Conservation (phyloP, 495 filamentous ascomycete species). For the Hypoxylon lienhwacheense region DNA sequence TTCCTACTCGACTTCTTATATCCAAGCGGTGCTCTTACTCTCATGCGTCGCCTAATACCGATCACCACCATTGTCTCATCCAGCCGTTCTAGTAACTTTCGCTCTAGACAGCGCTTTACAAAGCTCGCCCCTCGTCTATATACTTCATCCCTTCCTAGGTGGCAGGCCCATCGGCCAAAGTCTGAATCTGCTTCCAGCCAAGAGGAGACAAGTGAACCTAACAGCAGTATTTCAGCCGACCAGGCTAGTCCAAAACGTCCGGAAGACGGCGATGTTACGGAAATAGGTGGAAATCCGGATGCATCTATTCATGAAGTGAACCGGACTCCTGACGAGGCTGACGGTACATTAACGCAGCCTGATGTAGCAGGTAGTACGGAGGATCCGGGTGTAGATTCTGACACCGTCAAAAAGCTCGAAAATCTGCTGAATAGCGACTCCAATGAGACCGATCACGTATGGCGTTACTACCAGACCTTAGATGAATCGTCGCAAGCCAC, state of each 20-base stretch:
- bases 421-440: slow-evolving; percentile 7
- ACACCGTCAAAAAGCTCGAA: slow-evolving; percentile 10
- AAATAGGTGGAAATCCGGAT: neutral
- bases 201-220: slow-evolving; percentile 1
- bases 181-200: neutral
- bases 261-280: neutral
- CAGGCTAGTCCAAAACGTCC: neutral
- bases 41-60: slow-evolving; percentile 46
- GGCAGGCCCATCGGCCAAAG: neutral
- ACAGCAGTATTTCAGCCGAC: neutral
- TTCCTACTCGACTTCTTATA: slow-evolving; percentile 67
- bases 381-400: neutral
- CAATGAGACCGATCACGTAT: slow-evolving; percentile 24
- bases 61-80: slow-evolving; percentile 15
- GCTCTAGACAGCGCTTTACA: slow-evolving; percentile 8
- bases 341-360: no score
- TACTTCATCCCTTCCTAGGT: slow-evolving; percentile 25
- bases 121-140: slow-evolving; percentile 29
- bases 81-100: slow-evolving; percentile 11
- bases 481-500: slow-evolving; percentile 13
- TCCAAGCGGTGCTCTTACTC: slow-evolving; percentile 55
- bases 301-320: neutral
- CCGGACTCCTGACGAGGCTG: neutral
- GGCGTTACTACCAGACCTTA: slow-evolving; percentile 29
- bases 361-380: neutral